These are phyloP conservation scores for Elymus sibiricus DNA, from an alignment of 176 grass and related monocot genomes.

Conservation along the genomic window DNA sequence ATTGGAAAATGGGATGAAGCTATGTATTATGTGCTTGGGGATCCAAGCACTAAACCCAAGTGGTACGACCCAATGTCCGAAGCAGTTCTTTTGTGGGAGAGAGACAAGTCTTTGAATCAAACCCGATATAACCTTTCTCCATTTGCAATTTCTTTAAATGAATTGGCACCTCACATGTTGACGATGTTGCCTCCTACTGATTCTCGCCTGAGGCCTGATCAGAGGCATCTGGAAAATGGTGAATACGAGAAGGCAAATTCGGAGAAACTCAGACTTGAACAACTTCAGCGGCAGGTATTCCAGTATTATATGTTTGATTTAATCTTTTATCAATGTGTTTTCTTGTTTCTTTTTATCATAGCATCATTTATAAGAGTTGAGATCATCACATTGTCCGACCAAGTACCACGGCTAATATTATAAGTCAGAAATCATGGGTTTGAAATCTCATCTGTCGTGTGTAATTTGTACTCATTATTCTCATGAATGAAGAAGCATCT, in stretches of 20 bases:
- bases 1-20: constrained; percentile 99
- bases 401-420: not conserved
- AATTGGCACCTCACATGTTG: constrained; percentile 53
- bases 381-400: not conserved
- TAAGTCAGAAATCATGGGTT: not conserved
- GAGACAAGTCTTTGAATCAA: constrained; percentile 71
- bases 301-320: constrained; percentile 17
- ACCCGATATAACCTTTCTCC: constrained; percentile 93
- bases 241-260: constrained; percentile 97
- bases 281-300: constrained; percentile 90
- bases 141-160: constrained; percentile 93
- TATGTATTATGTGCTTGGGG: constrained; percentile 93
- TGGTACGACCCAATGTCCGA: constrained; percentile 97
- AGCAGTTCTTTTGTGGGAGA: constrained; percentile 88
- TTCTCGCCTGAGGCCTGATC: constrained; percentile 89
- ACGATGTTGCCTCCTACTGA: constrained; percentile 83
- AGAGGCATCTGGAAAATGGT: constrained; percentile 92
- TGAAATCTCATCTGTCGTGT: constrained; percentile 2
- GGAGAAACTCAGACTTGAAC: constrained; percentile 97
- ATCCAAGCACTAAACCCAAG: constrained; percentile 79
- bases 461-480: not conserved
- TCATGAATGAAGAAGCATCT: not conserved
- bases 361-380: not conserved
- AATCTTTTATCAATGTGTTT: not conserved
- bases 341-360: not conserved